Evolutionary conservation across 2,329 filamentous ascomycete species (phyloP).

Genomic region (Exophiala dermatitidis): DNA sequence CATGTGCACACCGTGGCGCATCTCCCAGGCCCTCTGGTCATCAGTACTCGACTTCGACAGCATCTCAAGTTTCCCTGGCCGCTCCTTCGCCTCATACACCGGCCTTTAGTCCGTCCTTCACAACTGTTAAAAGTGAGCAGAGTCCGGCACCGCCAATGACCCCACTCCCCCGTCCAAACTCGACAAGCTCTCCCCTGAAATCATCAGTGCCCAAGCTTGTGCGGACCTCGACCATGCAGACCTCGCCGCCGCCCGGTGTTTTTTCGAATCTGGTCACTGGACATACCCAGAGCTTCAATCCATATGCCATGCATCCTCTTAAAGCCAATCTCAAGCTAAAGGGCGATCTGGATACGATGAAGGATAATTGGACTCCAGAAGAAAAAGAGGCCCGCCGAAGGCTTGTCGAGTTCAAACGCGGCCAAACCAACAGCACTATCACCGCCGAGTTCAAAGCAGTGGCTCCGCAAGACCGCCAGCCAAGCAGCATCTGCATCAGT

Average conservation of each 20-base stretch:
- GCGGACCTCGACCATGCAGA: conserved; percentile 59
- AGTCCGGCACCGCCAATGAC: conserved; percentile 39
- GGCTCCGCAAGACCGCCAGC: conserved; percentile 66
- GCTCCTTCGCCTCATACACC: conserved; percentile 44
- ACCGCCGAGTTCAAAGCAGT: conserved; percentile 73
- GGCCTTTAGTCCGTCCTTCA: conserved; percentile 44
- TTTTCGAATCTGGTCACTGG: conserved; percentile 37
- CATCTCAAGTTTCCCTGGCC: conserved; percentile 40
- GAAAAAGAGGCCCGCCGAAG: conserved; percentile 73
- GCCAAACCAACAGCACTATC: conserved; percentile 74
- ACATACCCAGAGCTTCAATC: conserved; percentile 53
- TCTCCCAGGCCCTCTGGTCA: conserved; percentile 38
- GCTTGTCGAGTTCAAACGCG: conserved; percentile 80
- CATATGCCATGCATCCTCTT: conserved; percentile 67
- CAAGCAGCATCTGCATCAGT: conserved; percentile 87
- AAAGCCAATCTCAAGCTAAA: conserved; percentile 81
- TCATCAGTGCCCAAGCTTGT: conserved; percentile 54
- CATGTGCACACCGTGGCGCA: conserved; percentile 33
- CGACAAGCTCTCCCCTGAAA: conserved; percentile 41
- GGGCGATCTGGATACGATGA: conserved; percentile 79
- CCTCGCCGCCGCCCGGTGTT: conserved; percentile 44
- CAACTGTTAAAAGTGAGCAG: conserved; percentile 40
- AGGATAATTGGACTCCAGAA: conserved; percentile 70
- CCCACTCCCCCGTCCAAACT: conserved; percentile 32
- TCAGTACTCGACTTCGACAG: conserved; percentile 39